phyloP scores from a whole-genome alignment of 108 stramenopile genomes.

The Nitzschia sp. region DNA sequence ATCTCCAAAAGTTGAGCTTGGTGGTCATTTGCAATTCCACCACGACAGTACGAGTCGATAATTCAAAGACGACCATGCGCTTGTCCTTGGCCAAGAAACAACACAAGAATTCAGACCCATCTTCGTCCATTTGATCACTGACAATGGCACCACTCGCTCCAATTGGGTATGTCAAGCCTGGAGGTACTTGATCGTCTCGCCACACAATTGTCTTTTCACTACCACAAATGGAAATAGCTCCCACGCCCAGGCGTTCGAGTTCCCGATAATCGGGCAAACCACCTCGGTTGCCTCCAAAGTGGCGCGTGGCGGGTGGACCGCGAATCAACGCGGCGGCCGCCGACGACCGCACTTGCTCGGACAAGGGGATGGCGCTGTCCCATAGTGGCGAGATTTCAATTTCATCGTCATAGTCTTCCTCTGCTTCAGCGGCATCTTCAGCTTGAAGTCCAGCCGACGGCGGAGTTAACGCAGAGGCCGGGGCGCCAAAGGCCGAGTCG shows the following conservation, averaged over 20 bases:
- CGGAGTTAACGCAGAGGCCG: background rate
- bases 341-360: conserved; percentile 72
- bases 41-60: conserved; percentile 74
- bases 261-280: conserved; percentile 58
- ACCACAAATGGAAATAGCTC: conserved; percentile 83
- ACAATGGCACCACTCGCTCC: conserved; percentile 89
- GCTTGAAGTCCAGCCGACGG: background rate
- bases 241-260: conserved; percentile 65
- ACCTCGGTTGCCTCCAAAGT: conserved; percentile 90
- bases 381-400: conserved; percentile 45
- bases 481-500: conserved; percentile 15
- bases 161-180: conserved; percentile 82
- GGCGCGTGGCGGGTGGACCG: conserved; percentile 85
- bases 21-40: conserved; percentile 93
- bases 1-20: conserved; percentile 91
- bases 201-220: conserved; percentile 89
- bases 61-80: conserved; percentile 83
- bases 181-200: conserved; percentile 67
- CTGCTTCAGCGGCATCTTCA: background rate
- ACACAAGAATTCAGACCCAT: conserved; percentile 83
- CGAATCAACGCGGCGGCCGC: conserved; percentile 83
- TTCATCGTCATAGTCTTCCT: conserved; percentile 25
- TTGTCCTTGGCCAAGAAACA: conserved; percentile 91
- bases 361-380: conserved; percentile 60
- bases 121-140: conserved; percentile 78